These are phyloP conservation scores for Marsdenia floribunda DNA, from an alignment of 257 asterid genomes.

Conservation along the genomic window DNA sequence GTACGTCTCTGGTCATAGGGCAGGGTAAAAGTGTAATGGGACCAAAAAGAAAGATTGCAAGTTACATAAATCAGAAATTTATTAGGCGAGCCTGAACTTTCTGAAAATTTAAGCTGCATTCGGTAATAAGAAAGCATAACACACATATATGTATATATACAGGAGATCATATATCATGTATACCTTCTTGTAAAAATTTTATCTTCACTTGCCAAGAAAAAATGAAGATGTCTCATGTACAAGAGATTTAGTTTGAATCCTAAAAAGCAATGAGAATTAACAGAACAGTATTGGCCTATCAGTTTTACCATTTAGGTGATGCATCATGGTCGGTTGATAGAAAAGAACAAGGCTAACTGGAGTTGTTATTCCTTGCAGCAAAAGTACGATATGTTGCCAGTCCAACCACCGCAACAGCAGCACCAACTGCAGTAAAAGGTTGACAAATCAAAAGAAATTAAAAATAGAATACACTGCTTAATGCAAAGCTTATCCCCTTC, in stretches of 20 bases:
- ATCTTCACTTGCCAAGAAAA: slow-evolving; percentile 2
- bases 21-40: background rate
- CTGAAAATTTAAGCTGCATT: background rate
- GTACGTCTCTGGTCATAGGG: background rate
- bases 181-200: background rate
- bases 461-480: background rate
- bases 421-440: slow-evolving; percentile 58
- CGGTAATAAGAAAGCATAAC: background rate
- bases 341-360: slow-evolving; percentile 38
- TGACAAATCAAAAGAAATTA: slow-evolving; percentile 8
- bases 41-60: background rate
- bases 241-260: background rate
- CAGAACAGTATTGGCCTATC: background rate
- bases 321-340: background rate
- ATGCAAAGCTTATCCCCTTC: background rate
- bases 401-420: slow-evolving; percentile 81
- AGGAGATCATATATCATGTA: background rate
- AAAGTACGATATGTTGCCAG: slow-evolving; percentile 73
- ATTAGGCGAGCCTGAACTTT: background rate
- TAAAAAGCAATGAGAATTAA: background rate
- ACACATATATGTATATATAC: background rate
- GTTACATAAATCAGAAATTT: background rate
- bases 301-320: slow-evolving; percentile 5
- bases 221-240: slow-evolving; percentile 4
- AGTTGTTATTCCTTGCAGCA: slow-evolving; percentile 67